These are phyloP conservation scores for Magnusiomyces ingens DNA, from an alignment of 1,139 yeast species.

Conservation along the genomic window DNA sequence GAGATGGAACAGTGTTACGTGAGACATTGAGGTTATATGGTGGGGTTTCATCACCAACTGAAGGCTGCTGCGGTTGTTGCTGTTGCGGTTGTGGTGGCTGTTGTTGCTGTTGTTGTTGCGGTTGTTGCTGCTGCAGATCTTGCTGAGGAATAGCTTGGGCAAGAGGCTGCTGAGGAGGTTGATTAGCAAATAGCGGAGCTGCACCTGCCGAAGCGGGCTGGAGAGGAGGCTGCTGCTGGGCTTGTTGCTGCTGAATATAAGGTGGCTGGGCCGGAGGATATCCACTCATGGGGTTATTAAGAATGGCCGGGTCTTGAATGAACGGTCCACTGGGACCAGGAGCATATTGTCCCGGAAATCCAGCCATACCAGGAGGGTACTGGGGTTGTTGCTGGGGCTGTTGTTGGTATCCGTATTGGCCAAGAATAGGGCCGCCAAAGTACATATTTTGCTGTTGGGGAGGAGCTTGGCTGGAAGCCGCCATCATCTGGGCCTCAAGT, in stretches of 20 bases:
- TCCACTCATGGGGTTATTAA: constrained; percentile 21
- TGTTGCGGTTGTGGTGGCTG: constrained; percentile 26
- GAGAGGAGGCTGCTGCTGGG: constrained; percentile 20
- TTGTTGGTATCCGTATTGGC: constrained; percentile 8
- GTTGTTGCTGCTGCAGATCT: constrained; percentile 21
- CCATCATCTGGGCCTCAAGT: constrained; percentile 64
- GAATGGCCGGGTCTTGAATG: constrained; percentile 23
- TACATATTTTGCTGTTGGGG: constrained; percentile 20
- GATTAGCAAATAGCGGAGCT: constrained; percentile 17
- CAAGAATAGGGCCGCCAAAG: constrained; percentile 5
- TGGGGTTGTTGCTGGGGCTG: constrained; percentile 1
- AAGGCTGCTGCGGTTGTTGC: constrained; percentile 21
- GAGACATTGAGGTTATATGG: constrained; percentile 16
- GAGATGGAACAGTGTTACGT: constrained; percentile 20
- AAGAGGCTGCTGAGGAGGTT: constrained; percentile 31
- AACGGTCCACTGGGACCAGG: constrained; percentile 16
- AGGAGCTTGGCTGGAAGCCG: constrained; percentile 27
- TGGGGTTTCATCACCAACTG: not conserved
- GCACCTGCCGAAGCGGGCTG: constrained; percentile 19
- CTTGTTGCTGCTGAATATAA: constrained; percentile 26
- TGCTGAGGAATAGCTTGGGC: constrained; percentile 15
- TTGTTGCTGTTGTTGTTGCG: constrained; percentile 21
- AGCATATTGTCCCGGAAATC: constrained; percentile 14
- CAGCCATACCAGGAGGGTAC: not conserved
- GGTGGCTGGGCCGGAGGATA: constrained; percentile 19